A percentile compares a stretch with the other conserved stretches of the same genome.
These are phyloP conservation scores for Vicia faba DNA, from an alignment of 306 rosid genomes.

Conservation along the genomic window DNA sequence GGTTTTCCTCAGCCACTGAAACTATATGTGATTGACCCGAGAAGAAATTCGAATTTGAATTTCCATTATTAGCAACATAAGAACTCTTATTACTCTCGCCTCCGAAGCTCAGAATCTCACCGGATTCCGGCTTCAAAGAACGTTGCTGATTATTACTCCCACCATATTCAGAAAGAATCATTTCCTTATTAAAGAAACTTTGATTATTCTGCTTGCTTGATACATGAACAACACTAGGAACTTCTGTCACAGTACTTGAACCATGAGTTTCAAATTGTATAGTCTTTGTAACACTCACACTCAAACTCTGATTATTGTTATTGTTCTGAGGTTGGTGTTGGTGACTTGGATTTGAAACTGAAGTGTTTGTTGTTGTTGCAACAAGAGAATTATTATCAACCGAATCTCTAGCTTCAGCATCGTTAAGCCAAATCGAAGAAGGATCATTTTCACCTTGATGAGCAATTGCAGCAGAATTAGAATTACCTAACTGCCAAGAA, in stretches of 20 bases:
- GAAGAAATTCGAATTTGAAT: constrained; percentile 45
- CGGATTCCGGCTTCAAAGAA: constrained; percentile 77
- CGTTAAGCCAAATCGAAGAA: constrained; percentile 76
- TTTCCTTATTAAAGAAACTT: constrained; percentile 60
- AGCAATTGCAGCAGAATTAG: constrained; percentile 20
- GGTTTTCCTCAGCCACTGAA: constrained; percentile 43
- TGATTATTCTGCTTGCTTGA: constrained; percentile 53
- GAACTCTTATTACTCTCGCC: constrained; percentile 70
- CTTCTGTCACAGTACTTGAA: constrained; percentile 64
- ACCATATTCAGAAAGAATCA: constrained; percentile 66
- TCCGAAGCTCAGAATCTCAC: constrained; percentile 81
- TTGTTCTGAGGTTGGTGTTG: constrained; percentile 17
- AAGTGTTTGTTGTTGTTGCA: constrained; percentile 2
- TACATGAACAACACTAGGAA: constrained; percentile 57
- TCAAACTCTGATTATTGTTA: constrained; percentile 2
- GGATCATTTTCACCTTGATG: constrained; percentile 90
- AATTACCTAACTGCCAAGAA: constrained; percentile 57
- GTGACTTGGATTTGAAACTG: constrained; percentile 33
- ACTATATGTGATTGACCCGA: constrained; percentile 56
- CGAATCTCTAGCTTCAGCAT: constrained; percentile 64
- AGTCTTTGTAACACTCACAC: constrained; percentile 41
- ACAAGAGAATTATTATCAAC: constrained; percentile 24
- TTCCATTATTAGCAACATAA: constrained; percentile 35
- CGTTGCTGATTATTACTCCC: constrained; percentile 43
- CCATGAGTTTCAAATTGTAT: constrained; percentile 58